Evolutionary conservation across 202 grass and related monocot species (phyloP).

Genomic region (Setaria viridis): DNA sequence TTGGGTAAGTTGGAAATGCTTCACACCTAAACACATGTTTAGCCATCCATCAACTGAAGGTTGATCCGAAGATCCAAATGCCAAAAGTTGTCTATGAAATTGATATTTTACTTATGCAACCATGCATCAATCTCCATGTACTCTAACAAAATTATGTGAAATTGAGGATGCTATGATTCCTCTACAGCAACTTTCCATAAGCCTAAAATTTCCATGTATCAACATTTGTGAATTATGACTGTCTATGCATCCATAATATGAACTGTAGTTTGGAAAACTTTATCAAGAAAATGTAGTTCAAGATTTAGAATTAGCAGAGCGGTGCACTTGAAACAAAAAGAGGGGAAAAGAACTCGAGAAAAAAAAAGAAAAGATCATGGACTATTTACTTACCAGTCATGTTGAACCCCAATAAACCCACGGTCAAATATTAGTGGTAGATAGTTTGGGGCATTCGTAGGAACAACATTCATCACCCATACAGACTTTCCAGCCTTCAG

Average conservation of each 20-base stretch:
- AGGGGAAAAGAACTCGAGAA: not conserved
- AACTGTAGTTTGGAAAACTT: not conserved
- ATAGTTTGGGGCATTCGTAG: constrained; percentile 74
- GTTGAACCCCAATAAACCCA: constrained; percentile 91
- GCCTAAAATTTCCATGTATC: not conserved
- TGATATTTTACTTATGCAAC: not conserved
- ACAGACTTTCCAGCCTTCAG: constrained; percentile 85
- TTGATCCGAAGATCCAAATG: constrained; percentile 28
- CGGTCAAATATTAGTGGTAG: constrained; percentile 91
- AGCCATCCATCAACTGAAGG: constrained; percentile 18
- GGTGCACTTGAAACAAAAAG: not conserved
- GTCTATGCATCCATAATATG: not conserved
- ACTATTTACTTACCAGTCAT: constrained; percentile 78
- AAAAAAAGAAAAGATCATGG: not conserved
- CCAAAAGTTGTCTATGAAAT: constrained; percentile 4
- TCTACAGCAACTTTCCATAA: constrained; percentile 21
- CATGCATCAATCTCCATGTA: not conserved
- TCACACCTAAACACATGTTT: constrained; percentile 84
- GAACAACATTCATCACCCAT: constrained; percentile 99
- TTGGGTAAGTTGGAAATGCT: constrained; percentile 95
- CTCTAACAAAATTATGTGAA: constrained; percentile 20
- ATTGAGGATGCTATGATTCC: constrained; percentile 22
- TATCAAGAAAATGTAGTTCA: not conserved
- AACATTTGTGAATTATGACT: not conserved
- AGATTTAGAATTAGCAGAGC: not conserved